Evolutionary conservation across 768 basidiomycete species (phyloP).

Genomic region (Collybia nuda): DNA sequence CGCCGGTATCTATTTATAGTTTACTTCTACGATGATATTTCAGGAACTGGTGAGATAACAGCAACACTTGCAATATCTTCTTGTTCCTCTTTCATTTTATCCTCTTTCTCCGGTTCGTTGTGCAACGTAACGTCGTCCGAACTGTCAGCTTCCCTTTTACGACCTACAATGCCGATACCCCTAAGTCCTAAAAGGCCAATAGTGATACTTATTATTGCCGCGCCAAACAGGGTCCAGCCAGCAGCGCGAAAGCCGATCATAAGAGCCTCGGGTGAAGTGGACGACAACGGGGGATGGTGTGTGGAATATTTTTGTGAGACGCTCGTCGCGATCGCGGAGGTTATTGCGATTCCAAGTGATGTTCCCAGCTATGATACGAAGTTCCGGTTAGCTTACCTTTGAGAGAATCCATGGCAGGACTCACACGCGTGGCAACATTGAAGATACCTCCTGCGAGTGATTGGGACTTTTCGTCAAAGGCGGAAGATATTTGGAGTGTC

Average conservation of each 20-base stretch:
- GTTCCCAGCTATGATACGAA: background rate
- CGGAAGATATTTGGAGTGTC: background rate
- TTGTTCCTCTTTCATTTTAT: no score
- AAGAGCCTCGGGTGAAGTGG: background rate
- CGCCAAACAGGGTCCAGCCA: background rate
- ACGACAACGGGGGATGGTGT: background rate
- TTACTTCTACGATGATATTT: no score
- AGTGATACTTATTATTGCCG: background rate
- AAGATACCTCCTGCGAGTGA: constrained; percentile 1
- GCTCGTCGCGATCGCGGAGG: background rate
- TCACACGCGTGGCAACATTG: background rate
- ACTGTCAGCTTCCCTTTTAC: background rate
- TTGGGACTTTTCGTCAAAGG: constrained; percentile 1
- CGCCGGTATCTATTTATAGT: no score
- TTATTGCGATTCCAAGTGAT: background rate
- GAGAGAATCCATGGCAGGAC: background rate
- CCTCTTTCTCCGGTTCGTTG: no score
- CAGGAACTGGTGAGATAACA: no score
- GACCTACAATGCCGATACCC: background rate
- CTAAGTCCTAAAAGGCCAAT: background rate
- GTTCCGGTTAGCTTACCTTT: background rate
- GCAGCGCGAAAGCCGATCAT: background rate
- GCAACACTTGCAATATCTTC: no score
- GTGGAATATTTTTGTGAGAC: background rate
- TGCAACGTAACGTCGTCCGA: no score